phyloP scores from a whole-genome alignment of 441 rosid species.

The Eutrema salsugineum region DNA sequence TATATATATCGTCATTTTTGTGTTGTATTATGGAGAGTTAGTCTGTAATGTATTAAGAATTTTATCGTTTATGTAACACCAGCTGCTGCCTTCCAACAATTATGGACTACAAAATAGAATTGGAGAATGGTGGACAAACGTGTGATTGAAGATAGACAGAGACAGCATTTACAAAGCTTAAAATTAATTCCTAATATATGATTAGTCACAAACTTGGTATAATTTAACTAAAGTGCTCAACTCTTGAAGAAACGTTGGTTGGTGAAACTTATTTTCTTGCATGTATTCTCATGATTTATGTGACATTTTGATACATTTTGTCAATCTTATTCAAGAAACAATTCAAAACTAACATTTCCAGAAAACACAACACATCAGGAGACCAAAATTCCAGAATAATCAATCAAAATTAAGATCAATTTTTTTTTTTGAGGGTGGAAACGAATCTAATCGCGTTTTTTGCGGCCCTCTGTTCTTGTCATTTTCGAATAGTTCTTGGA shows the following conservation, averaged over 20 bases:
- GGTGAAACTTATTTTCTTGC: not conserved
- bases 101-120: not conserved
- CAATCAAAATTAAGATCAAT: not conserved
- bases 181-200: not conserved
- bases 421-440: not conserved
- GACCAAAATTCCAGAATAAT: too few species aligned
- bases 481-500: conserved; percentile 35
- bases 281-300: not conserved
- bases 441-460: not conserved
- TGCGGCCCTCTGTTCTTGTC: not conserved
- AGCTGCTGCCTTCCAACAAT: not conserved
- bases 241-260: not conserved
- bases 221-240: not conserved
- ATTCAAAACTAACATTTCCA: too few species aligned
- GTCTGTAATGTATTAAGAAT: conserved; percentile 12
- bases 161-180: not conserved
- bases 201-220: not conserved
- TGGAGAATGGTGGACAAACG: too few species aligned
- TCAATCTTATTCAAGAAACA: too few species aligned
- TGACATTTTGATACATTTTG: not conserved
- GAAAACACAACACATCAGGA: too few species aligned
- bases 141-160: not conserved
- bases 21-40: conserved; percentile 20
- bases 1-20: not conserved
- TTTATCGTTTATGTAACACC: conserved; percentile 5